Base-by-base conservation (phyloP, 768 basidiomycete species). In the Astraeus odoratus region DNA sequence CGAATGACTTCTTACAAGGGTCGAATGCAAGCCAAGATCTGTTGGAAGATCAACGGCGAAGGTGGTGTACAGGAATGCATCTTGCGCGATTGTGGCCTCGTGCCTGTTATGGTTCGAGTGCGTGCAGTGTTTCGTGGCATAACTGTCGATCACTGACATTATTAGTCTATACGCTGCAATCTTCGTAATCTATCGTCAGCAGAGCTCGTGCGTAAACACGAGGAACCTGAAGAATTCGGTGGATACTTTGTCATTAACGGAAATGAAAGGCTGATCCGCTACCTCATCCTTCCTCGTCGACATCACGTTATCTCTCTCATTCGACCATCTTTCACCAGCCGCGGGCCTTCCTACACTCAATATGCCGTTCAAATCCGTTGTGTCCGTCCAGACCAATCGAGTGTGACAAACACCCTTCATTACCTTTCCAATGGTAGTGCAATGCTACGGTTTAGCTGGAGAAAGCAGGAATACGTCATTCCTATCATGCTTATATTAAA, bases 241-340 rank as follows among this genome's bases (percentile, higher is more conserved):
- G 96, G 95, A 23, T 98, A 99, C 68, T 99, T 99, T 61, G 79
- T 99, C 60, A 82, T 99, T 65, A 99, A 99, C 64, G 96, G 96
- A 50, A 98, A 97, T 67, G 96, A 99, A 68, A 91, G 93, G 68
- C 80, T 99, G 51, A 94, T 99, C 54, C 91, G 96, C 51, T 97
- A 93, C 68, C 82, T 98, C 60, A 93, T 98, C 57, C 77, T 99
- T 30, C 95, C 94, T 10, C 85, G 96, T 22, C 79, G 96, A 43
- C 92, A 98, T 61, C 92, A 98, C 69, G 92, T 90, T 57, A 89
- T 94, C 52, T 84, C 93, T 39, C 81, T 99, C 55, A 72, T 86
- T 55, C 90, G 96, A 39, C 86, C 91, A 18, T 85, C 91, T 9
- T 99, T 98, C 64, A 65, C 79, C 42, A 92, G 89, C 52, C 88